These are phyloP conservation scores for Crithidia acanthocephali DNA, from an alignment of 208 protist species.

Conservation along the genomic window DNA sequence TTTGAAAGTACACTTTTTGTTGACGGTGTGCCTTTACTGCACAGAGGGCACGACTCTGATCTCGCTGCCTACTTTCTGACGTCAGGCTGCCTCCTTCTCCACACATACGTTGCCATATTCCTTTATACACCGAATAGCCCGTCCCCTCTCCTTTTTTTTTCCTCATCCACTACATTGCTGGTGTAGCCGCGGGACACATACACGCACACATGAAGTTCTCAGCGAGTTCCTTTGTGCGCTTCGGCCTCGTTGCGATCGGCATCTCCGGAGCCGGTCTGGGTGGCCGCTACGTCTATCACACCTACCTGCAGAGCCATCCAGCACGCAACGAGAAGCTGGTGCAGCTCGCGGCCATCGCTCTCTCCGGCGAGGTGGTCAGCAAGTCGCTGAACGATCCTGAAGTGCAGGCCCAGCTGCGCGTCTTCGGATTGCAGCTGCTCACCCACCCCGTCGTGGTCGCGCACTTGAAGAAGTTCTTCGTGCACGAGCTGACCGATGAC, in stretches of 20 bases:
- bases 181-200: too few relatives aligned
- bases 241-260: constrained; percentile 48
- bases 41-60: too few relatives aligned
- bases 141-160: too few relatives aligned
- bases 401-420: constrained; percentile 51
- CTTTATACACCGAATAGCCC: too few relatives aligned
- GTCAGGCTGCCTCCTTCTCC: neutral
- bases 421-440: constrained; percentile 64
- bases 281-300: constrained; percentile 49
- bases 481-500: constrained; percentile 61
- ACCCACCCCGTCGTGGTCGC: constrained; percentile 48
- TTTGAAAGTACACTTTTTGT: neutral
- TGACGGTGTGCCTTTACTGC: neutral
- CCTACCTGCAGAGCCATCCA: constrained; percentile 24
- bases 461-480: constrained; percentile 63
- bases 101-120: too few relatives aligned
- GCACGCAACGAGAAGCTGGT: constrained; percentile 64
- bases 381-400: constrained; percentile 56
- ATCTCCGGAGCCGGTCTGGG: constrained; percentile 47
- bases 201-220: constrained; percentile 14
- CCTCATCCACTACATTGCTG: too few relatives aligned
- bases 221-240: constrained; percentile 40
- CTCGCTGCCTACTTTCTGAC: too few relatives aligned
- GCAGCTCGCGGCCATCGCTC: constrained; percentile 69
- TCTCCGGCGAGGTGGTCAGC: constrained; percentile 76